Conservation (phyloP, 805 yeast species). For the Cyberlindnera japonica region DNA sequence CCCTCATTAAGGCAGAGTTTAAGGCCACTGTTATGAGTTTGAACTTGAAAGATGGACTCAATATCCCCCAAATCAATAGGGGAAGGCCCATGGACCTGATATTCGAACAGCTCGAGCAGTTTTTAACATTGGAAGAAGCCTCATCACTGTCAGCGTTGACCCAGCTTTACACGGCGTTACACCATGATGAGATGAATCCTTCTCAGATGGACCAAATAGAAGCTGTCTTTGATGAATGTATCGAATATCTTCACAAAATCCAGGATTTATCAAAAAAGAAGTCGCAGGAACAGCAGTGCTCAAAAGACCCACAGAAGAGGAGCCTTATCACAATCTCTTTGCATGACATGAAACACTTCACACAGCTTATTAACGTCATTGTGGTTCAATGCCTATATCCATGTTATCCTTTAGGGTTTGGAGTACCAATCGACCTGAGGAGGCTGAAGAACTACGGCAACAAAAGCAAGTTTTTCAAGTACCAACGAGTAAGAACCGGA, state of each 20-base stretch:
- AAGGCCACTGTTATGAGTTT: too few relatives aligned
- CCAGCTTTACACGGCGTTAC: slow-evolving; percentile 13
- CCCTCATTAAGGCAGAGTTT: too few relatives aligned
- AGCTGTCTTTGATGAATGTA: slow-evolving; percentile 5
- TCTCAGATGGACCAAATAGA: not conserved
- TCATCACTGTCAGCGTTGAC: slow-evolving; percentile 11
- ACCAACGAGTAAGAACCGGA: slow-evolving; percentile 17
- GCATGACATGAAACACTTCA: slow-evolving; percentile 78
- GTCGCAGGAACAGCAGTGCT: slow-evolving; percentile 1
- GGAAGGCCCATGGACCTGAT: slow-evolving; percentile 32
- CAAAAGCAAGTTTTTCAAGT: slow-evolving; percentile 16
- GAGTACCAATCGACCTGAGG: slow-evolving; percentile 63
- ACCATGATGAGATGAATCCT: not conserved
- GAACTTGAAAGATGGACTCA: slow-evolving; percentile 20
- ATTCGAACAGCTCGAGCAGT: slow-evolving; percentile 25
- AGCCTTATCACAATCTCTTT: slow-evolving; percentile 60
- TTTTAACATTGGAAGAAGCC: slow-evolving; percentile 22
- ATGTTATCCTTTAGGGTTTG: slow-evolving; percentile 50
- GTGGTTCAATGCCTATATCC: slow-evolving; percentile 72
- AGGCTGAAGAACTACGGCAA: slow-evolving; percentile 46
- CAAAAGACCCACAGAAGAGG: slow-evolving; percentile 17
- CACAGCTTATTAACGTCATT: slow-evolving; percentile 57
- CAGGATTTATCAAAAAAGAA: slow-evolving; percentile 16
- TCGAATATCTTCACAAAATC: slow-evolving; percentile 13
- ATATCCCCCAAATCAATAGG: slow-evolving; percentile 31